Base-by-base conservation (phyloP, 805 yeast genomes). In the Wickerhamiella azyma region DNA sequence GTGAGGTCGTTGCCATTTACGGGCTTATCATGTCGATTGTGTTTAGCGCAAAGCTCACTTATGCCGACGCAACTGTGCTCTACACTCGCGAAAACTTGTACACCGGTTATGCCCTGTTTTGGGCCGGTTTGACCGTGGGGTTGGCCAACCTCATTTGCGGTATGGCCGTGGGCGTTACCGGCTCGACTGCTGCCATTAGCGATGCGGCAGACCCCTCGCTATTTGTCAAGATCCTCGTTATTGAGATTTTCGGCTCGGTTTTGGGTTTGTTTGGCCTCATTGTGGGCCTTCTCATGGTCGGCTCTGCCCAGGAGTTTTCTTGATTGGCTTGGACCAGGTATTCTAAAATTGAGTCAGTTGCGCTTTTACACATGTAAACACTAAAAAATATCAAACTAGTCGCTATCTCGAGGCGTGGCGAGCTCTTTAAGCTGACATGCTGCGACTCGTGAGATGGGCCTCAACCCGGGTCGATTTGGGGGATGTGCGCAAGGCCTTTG, bases 121-220 rank as follows among this genome's bases (percentile, higher is more conserved):
- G 98, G 98, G 98, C 96, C 21, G 98, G 98, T 26, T 60, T 88
- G 43, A 92, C 98, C 5, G 98, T 92, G 42, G 98, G 98, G 35
- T 62, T 84, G 28, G 79, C 94, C 58, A 92, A 92, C 66, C 74
- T 92, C 63, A 81, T 92, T 49, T 92, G 98, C 73, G 98, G 98
- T 69, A 71, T 92, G 47, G 89, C 96, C 3, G 98, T 92, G 41
- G 98, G 98, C 52, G 74, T 92, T 51, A 92, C 98, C 13, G 98
- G 98, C 41, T 80, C 97, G 21, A 92, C 96, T n/a, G 98, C 97
- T 30, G 98, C 98, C 36, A 76, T 92, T 51, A 77, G 94, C 38
- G 98, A 92, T 66, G 98, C 98, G 26, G 96, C 98, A 9, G 96
- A 92, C 68, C 78, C 96, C 19, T 75, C 95, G 3, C 70, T 92